Percentiles rank a stretch among this genome's conserved stretches.
Evolutionary conservation across 306 rosid genomes (phyloP).

Genomic region (Lablab purpureus): DNA sequence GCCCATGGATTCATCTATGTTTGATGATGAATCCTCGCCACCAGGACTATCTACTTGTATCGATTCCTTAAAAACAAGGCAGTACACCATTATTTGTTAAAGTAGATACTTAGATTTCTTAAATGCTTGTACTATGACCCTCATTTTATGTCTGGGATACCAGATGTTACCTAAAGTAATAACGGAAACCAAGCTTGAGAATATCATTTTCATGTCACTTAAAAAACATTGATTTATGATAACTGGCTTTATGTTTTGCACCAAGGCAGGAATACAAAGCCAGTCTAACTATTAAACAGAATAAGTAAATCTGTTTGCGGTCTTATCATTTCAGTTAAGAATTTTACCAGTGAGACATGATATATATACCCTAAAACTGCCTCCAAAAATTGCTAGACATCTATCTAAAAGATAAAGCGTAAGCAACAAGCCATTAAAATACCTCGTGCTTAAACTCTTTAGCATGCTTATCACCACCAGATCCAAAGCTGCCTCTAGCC

Average conservation of each 20-base stretch:
- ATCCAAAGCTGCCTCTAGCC: constrained; percentile 62
- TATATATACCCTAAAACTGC: constrained; percentile 23
- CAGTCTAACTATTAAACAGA: constrained; percentile 7
- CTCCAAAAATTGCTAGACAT: constrained; percentile 10
- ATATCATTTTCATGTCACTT: constrained; percentile 10
- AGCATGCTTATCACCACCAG: constrained; percentile 57
- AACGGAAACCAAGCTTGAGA: constrained; percentile 25
- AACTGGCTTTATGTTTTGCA: constrained; percentile 12
- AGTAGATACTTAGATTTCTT: constrained; percentile 31
- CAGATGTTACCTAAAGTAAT: constrained; percentile 24
- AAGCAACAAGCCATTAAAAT: constrained; percentile 37
- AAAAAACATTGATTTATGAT: constrained; percentile 15
- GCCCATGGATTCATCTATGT: constrained; percentile 67
- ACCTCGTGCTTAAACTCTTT: constrained; percentile 79
- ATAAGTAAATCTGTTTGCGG: constrained; percentile 5
- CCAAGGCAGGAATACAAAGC: constrained; percentile 30
- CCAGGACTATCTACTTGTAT: constrained; percentile 70
- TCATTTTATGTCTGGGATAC: constrained; percentile 31
- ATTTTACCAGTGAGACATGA: constrained; percentile 19
- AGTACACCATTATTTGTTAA: neutral
- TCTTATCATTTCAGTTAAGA: constrained; percentile 17
- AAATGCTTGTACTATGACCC: neutral
- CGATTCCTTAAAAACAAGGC: constrained; percentile 62
- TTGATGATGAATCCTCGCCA: constrained; percentile 80
- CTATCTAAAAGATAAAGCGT: constrained; percentile 25